Evolutionary conservation across 2,329 filamentous ascomycete species (phyloP), one percentile per base, ranked within the genome.

Genomic region (Penicillium sp.): DNA sequence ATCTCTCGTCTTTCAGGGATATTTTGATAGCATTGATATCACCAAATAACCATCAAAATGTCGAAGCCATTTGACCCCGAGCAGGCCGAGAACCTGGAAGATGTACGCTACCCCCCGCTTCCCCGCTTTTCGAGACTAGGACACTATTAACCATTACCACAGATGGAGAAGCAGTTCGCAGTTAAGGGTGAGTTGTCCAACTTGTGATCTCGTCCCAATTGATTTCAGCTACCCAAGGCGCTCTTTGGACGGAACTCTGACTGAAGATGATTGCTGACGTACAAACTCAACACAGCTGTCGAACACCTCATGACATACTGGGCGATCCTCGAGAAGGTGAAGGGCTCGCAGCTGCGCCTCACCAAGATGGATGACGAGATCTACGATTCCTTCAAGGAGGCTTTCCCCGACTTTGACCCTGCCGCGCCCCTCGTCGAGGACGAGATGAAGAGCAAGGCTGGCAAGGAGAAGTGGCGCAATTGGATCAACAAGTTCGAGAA

Each of bases 161-260:
- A 96, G 91, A 97, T 99, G 76, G 95, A 99, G 85, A 96, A 97
- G 84, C 95, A 98, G 78, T 99, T 99, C 73, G 95, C 95, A 34
- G 95, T 99, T 71, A 98, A 98, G 83, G 90, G 90, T 92, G 71
- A 48, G 69, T 61, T 50, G 37, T 51, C 28, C 20, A 25, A 48
- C 4, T 4, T 17, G 8, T 12, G 1, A 11, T 4, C 17, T n/a
- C 7, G 17, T 53, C 15, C 17, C 31, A 14, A 45, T 41, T 14
- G 22, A 22, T 17, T 2, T 35, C 5, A 11, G 14, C 4, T 12
- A 8, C 12, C 17, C 15, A 3, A 15, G n/a, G 3, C 6, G 12
- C 34, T 14, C 28, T 42, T 6, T 35, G 15, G 12, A 28, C 14
- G 14, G 15, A 35, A 31, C 28, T 15, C 5, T 0, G 12, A 38